Evolutionary conservation across 352 stramenopile genomes (phyloP).

Genomic region (Aphanomyces invadans): DNA sequence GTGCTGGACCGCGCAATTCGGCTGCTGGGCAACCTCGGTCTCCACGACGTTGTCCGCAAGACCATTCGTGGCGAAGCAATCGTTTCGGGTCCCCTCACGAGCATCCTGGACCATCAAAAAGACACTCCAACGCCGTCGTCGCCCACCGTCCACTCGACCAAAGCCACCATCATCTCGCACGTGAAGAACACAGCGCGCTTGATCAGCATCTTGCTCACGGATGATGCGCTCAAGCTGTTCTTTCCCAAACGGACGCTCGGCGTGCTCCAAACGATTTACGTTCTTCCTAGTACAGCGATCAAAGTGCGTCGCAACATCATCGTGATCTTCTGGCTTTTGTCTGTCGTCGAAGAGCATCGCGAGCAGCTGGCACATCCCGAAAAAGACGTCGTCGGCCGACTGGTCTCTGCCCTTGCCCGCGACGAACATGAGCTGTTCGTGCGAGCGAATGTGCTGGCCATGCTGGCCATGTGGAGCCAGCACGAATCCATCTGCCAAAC

Average conservation of each 20-base stretch:
- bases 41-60: conserved; percentile 46
- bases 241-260: conserved; percentile 69
- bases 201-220: conserved; percentile 47
- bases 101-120: conserved; percentile 51
- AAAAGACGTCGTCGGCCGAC: conserved; percentile 29
- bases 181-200: conserved; percentile 61
- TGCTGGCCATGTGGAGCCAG: conserved; percentile 20
- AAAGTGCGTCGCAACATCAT: conserved; percentile 67
- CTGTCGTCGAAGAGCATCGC: conserved; percentile 67
- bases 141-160: not conserved
- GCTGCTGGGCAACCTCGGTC: conserved; percentile 52
- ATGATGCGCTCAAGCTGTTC: conserved; percentile 77
- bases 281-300: conserved; percentile 29
- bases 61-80: conserved; percentile 61
- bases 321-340: conserved; percentile 44
- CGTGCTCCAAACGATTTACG: conserved; percentile 49
- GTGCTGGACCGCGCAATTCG: conserved; percentile 53
- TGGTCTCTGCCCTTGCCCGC: not conserved
- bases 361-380: conserved; percentile 49
- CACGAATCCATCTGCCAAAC: conserved; percentile 13
- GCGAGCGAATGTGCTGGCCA: conserved; percentile 22
- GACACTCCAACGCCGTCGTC: not conserved
- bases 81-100: conserved; percentile 56
- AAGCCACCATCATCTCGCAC: conserved; percentile 17
- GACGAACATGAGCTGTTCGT: conserved; percentile 39